These are phyloP conservation scores for Aphanomyces euteiches DNA, from an alignment of 352 stramenopile genomes.

Conservation along the genomic window DNA sequence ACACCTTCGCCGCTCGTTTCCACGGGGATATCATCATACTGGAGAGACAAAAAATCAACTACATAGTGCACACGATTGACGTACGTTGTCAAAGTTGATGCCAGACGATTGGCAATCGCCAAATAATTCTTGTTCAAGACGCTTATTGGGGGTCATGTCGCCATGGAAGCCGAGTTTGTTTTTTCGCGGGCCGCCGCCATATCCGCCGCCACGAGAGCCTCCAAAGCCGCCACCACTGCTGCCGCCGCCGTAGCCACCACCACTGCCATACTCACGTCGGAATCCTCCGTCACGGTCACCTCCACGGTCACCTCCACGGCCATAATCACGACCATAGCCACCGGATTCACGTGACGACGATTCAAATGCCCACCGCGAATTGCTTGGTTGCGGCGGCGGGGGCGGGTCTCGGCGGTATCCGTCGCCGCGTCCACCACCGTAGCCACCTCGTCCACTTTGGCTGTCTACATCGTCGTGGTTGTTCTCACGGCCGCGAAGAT, in stretches of 20 bases:
- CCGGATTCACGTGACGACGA: slow-evolving; percentile 33
- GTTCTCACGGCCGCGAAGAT: slow-evolving; percentile 27
- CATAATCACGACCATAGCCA: slow-evolving; percentile 31
- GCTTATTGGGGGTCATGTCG: slow-evolving; percentile 86
- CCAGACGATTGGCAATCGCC: slow-evolving; percentile 90
- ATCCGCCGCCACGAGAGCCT: slow-evolving; percentile 43
- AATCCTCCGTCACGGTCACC: slow-evolving; percentile 34
- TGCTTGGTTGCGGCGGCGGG: slow-evolving; percentile 36
- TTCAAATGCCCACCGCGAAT: slow-evolving; percentile 61
- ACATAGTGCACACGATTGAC: background rate
- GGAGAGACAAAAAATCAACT: slow-evolving; percentile 18
- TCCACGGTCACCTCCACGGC: slow-evolving; percentile 33
- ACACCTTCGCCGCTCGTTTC: slow-evolving; percentile 93
- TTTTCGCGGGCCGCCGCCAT: slow-evolving; percentile 51
- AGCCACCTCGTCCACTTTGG: slow-evolving; percentile 11
- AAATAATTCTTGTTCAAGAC: slow-evolving; percentile 92
- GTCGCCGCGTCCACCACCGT: slow-evolving; percentile 31
- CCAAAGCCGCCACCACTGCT: slow-evolving; percentile 32
- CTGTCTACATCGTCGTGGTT: slow-evolving; percentile 2
- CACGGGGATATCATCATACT: slow-evolving; percentile 98
- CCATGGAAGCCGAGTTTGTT: slow-evolving; percentile 98
- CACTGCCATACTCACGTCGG: slow-evolving; percentile 32
- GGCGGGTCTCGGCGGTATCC: slow-evolving; percentile 26
- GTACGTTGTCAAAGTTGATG: slow-evolving; percentile 97
- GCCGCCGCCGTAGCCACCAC: slow-evolving; percentile 30